phyloP scores from a whole-genome alignment of 164 flowering plant species.

The Santalum album region DNA sequence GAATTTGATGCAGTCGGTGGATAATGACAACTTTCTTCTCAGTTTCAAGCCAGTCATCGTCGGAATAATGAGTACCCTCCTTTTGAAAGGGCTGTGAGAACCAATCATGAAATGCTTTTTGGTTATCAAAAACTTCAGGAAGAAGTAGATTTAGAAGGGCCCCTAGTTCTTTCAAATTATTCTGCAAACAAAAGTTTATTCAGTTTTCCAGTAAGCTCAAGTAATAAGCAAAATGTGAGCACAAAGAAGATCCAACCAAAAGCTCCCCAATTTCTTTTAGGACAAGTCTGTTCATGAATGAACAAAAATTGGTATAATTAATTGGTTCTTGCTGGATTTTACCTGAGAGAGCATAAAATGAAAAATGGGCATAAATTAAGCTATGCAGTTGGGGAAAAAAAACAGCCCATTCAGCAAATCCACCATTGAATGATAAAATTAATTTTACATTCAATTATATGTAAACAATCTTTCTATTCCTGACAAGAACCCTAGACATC shows the following conservation, averaged over 20 bases:
- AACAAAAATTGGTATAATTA: too few species aligned
- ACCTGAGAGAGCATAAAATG: too few species aligned
- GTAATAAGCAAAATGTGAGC: neutral
- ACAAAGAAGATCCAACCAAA: neutral
- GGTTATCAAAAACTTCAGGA: conserved; percentile 98
- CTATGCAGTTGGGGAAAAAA: too few species aligned
- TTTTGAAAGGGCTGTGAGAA: conserved; percentile 94
- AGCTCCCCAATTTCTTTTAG: too few species aligned
- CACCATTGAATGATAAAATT: too few species aligned
- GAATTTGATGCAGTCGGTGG: conserved; percentile 95
- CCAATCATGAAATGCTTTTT: conserved; percentile 99
- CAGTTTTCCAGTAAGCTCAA: neutral
- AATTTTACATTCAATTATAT: too few species aligned
- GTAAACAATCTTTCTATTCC: too few species aligned
- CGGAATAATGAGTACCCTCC: conserved; percentile 72
- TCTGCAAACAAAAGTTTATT: conserved; percentile 59
- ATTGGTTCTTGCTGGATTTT: too few species aligned
- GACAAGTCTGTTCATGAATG: too few species aligned
- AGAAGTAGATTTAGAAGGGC: conserved; percentile 94
- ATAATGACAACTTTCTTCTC: conserved; percentile 96
- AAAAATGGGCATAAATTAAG: too few species aligned
- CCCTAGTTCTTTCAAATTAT: conserved; percentile 99
- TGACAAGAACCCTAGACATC: too few species aligned
- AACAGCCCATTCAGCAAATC: too few species aligned
- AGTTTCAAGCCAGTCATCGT: conserved; percentile 99